Base-by-base conservation (phyloP, 768 basidiomycete genomes). In the Lentinula sp. region DNA sequence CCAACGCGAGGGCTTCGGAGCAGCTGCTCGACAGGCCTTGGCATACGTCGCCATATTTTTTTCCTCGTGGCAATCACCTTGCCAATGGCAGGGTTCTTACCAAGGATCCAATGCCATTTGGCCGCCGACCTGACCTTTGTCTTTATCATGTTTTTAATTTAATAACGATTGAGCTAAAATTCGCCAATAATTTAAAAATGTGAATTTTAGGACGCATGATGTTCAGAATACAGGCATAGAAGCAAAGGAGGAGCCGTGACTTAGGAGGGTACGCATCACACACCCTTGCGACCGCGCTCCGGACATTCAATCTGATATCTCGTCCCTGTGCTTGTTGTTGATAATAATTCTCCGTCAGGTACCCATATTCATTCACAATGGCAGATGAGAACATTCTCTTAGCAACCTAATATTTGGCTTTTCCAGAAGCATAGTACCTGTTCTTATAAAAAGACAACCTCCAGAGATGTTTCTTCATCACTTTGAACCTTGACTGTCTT, bases 71-170 rank as follows among this genome's bases (percentile, higher is more conserved):
- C 72, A 69, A 71, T 73, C 66, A 67, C 72, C 72, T 40, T 70
- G 74, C 39, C 83, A 81, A 82, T 76, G 79, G 56, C 67, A 63
- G 51, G 77, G 78, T 74, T 79, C 77, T 37, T 72, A 71, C 35
- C 71, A 75, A 28, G 67, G 13, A 32, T 39, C 49, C 67, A 55
- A 65, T 64, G 61, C 61, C 66, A 35, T 65, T 67, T 79, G 78
- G 78, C 76, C 77, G 35, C 78, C 76, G 31, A 79, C 75, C 37
- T 69, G 56, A 60, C 43, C 55, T 52, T 75, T 66, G 66, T 56
- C 54, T 48, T 52, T 61, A 60, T 54, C 32, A 61, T 59, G 18
- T 39, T 23, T 64, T 59, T 64, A 62, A 65, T 9, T 40, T 13
- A 35, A 50, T 28, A 18, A n/a, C 40, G 5, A 48, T 31, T 15